These are phyloP conservation scores for Parascedosporium putredinis DNA, from an alignment of 2,329 filamentous ascomycete genomes.

Conservation along the genomic window DNA sequence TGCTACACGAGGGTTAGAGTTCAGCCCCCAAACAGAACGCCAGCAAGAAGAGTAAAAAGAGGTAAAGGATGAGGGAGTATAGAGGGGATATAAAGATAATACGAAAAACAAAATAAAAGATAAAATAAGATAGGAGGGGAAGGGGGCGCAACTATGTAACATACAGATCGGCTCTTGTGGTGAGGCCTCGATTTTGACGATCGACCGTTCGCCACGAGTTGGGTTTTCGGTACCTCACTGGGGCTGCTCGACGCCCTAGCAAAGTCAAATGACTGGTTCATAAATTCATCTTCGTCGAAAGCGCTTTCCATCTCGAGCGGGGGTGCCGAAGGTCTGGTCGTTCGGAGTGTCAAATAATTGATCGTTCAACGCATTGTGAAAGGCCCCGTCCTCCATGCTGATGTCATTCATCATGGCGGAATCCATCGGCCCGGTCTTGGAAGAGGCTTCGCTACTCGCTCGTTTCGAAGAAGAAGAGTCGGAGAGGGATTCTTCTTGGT, in stretches of 20 bases:
- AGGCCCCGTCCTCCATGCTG: slow-evolving; percentile 30
- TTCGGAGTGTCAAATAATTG: not conserved
- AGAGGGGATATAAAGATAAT: too few species aligned
- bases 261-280: slow-evolving; percentile 45
- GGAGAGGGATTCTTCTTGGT: slow-evolving; percentile 37
- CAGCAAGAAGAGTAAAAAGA: too few species aligned
- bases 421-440: slow-evolving; percentile 28
- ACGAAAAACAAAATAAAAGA: too few species aligned
- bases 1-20: slow-evolving; percentile 17
- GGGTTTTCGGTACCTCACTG: slow-evolving; percentile 28
- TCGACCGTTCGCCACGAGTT: slow-evolving; percentile 14
- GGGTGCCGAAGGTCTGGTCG: not conserved
- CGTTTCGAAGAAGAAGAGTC: slow-evolving; percentile 41
- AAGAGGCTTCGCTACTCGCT: slow-evolving; percentile 34
- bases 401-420: slow-evolving; percentile 30
- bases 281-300: slow-evolving; percentile 28
- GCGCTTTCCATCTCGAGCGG: not conserved
- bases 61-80: too few species aligned
- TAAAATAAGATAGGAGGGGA: not conserved
- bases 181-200: slow-evolving; percentile 19
- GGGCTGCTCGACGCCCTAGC: slow-evolving; percentile 49
- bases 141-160: slow-evolving; percentile 13
- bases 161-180: slow-evolving; percentile 33
- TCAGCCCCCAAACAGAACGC: not conserved
- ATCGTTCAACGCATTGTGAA: not conserved